Conservation (phyloP, 2,329 filamentous ascomycete genomes). For the Endothia cerciana region DNA sequence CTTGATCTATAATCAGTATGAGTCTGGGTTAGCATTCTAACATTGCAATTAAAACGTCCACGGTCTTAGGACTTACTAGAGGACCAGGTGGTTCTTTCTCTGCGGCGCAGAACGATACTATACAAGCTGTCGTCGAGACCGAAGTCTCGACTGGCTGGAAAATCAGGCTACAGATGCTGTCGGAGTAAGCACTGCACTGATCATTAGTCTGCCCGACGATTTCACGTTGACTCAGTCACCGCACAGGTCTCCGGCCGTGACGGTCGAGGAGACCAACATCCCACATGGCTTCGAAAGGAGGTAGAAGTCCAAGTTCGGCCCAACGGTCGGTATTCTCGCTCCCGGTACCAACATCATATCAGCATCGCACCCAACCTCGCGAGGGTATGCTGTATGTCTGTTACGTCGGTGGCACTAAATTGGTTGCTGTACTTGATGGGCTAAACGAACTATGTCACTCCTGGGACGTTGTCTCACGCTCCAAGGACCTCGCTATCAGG, state of each 20-base stretch:
- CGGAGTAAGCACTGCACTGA: not conserved
- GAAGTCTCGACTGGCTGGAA: slow-evolving; percentile 41
- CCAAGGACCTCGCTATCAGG: slow-evolving; percentile 44
- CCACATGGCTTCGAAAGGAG: slow-evolving; percentile 39
- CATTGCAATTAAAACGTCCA: not conserved
- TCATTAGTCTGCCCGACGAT: not conserved
- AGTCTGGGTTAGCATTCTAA: slow-evolving; percentile 19
- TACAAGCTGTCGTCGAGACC: slow-evolving; percentile 38
- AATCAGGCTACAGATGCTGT: not conserved
- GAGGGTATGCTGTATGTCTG: slow-evolving; percentile 53
- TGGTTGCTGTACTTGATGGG: slow-evolving; percentile 56
- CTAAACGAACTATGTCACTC: slow-evolving; percentile 44
- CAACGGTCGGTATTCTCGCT: slow-evolving; percentile 48
- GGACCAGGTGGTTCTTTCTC: slow-evolving; percentile 24
- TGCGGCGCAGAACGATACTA: slow-evolving; percentile 43
- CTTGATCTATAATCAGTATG: slow-evolving; percentile 23
- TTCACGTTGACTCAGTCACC: not conserved
- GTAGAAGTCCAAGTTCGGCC: slow-evolving; percentile 54
- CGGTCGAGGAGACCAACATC: slow-evolving; percentile 44
- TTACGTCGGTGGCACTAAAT: slow-evolving; percentile 66
- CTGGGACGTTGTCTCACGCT: slow-evolving; percentile 40
- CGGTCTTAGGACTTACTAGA: not conserved
- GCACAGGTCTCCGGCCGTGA: slow-evolving; percentile 44
- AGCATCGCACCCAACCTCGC: slow-evolving; percentile 43
- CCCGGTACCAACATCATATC: slow-evolving; percentile 48